Base-by-base conservation (phyloP, 192 early-diverging fungal species). In the Coemansia sp. region DNA sequence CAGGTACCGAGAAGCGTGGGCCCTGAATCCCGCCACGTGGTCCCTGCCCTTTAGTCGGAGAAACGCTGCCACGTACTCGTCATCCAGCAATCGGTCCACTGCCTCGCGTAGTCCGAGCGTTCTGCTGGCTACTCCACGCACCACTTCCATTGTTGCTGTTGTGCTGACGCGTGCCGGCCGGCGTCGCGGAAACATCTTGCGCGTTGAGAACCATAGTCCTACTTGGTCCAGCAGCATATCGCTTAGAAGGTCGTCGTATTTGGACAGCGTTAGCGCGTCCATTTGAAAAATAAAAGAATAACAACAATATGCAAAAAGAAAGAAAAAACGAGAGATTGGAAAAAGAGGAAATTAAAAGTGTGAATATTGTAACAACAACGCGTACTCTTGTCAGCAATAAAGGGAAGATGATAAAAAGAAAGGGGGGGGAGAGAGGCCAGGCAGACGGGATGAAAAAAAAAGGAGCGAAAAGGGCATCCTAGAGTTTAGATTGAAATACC, bases 1-100 rank as follows among this genome's bases (percentile, higher is more conserved):
- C 32, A 92, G 65, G 65, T 92, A 92, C 46, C 86, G 80, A 15
- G 66, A 70, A 0, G 79, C 76, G 54, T 90, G 89, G 39, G 84
- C 42, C 36, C 69, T 22, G 37, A 83, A 83, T 41, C 78, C 73
- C 4, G 37, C 55, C 7, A 69, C 10, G 10, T 71, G 71, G 54
- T 41, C 43, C 36, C 56, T 39, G 6, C 65, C 48, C 66, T 82
- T 82, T 74, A 74, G 71, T 10, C 65, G 65, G 1, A 82, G 74
- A 36, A 77, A 74, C 21, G 56, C 56, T 12, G 67, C 22, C 36
- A 81, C 57, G 39, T 76, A 76, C 41, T 81, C 78, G 19, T 72
- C 66, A 39, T 47, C 12, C 45, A 80, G 41, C 18, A 80, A 61
- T 59, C 62, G 69, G 41, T 69, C 70, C 3, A 80, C 70, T 5